Percentiles rank a stretch among this genome's conserved stretches.
Evolutionary conservation across 495 filamentous ascomycete genomes (phyloP).

Genomic region (Xylaria longipes): DNA sequence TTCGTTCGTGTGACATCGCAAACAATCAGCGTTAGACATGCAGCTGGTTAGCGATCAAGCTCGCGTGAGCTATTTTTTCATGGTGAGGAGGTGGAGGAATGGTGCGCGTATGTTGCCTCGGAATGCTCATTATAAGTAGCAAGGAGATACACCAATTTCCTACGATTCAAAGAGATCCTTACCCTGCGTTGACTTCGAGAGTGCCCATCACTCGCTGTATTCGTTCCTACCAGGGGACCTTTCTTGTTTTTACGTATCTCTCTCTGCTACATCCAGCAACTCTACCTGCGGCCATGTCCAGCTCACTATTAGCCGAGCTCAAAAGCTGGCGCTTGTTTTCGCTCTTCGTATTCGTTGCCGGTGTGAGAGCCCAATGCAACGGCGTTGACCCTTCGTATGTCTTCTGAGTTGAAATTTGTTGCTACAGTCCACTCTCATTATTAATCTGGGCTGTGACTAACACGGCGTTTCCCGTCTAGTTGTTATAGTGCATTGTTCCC

Average conservation of each 20-base stretch:
- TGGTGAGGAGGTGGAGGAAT: neutral
- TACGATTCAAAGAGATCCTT: neutral
- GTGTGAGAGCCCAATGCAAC: slow-evolving; percentile 32
- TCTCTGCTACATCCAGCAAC: neutral
- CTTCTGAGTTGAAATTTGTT: neutral
- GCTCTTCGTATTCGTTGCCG: slow-evolving; percentile 28
- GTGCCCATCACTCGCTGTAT: neutral
- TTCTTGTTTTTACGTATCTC: neutral
- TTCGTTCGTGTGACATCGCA: slow-evolving; percentile 13
- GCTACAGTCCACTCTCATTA: neutral
- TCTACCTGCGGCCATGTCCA: neutral
- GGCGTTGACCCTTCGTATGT: slow-evolving; percentile 18
- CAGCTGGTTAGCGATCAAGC: neutral
- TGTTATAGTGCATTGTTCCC: slow-evolving; percentile 40
- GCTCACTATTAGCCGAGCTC: neutral
- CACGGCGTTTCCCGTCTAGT: slow-evolving; percentile 11
- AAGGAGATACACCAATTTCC: neutral
- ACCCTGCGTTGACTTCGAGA: neutral
- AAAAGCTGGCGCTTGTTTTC: slow-evolving; percentile 18
- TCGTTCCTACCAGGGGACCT: slow-evolving; percentile 1
- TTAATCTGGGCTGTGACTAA: neutral
- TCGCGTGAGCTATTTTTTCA: neutral
- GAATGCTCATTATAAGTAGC: slow-evolving; percentile 12
- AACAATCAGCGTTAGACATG: slow-evolving; percentile 11
- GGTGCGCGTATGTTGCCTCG: neutral